Base-by-base conservation (phyloP, 352 stramenopile species). In the Pythium coloratum region DNA sequence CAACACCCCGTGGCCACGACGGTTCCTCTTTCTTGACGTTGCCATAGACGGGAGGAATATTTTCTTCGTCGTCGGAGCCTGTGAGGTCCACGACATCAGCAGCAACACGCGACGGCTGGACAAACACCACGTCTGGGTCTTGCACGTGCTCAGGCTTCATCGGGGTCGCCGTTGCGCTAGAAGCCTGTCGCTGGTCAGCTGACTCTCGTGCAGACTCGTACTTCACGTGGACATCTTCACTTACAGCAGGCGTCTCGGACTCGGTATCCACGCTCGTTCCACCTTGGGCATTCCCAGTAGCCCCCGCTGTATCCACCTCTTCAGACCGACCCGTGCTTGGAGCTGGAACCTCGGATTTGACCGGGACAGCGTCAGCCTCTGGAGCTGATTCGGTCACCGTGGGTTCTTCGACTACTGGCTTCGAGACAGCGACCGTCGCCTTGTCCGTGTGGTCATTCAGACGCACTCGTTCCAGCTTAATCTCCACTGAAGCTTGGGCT, bases 1-100 rank as follows among this genome's bases (percentile, higher is more conserved):
- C 16, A 16, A 16, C 40, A 49, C 14, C 40, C 9, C 18, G 47
- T n/a, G 26, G 24, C 26, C 47, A 34, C 47, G 6, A 16, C 26
- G 20, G 32, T 51, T 51, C 28, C 55, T 63, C 26, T 6, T 49
- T 12, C 20, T 46, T 26, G 34, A 28, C 24, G 1, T 55, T 26
- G 38, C 33, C 55, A 4, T 63, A 6, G 55, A 16, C 30, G 2
- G 32, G 26, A 9, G 13, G 18, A 24, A 44, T 9, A 10, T 64
- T 50, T 6, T 71, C 68, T 10, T 73, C 64, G 18, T 64, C 62
- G 5, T 66, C 66, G 47, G 71, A 58, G 16, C 70, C 74, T 5
- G 74, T 81, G 18, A 81, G 47, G 57, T 81, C 74, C 28, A 81
- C 65, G 0, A 77, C 36, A 2, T 55, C 46, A 42, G 16, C 33